Evolutionary conservation across 2,329 filamentous ascomycete species (phyloP), one percentile per base, ranked within the genome.

Genomic region (Shiraia bambusicola): DNA sequence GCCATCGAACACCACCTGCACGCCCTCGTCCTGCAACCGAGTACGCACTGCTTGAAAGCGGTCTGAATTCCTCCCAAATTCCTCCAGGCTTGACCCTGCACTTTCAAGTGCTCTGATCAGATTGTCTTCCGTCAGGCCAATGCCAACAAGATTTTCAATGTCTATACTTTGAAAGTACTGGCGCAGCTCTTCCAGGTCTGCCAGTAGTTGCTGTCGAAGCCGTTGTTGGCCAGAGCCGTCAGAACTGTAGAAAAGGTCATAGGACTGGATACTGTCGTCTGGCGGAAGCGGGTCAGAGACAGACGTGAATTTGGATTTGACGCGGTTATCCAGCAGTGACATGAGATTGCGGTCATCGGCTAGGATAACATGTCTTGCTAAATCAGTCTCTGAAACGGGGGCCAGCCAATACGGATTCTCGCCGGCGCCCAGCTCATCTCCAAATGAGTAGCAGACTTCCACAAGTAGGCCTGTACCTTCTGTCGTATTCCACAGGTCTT

Each of bases 261-360:
- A 65, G 1, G 56, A 61, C 2, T 37, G 28, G 12, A 64, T 43
- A 37, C 58, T 68, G 40, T 80, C 70, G 0, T 77, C 67, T 5
- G 90, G 91, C 14, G 90, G 88, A 11, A 95, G 72, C 1, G 89
- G 89, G 61, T 95, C 91, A 15, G 88, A 93, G 13, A 88, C 81
- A 49, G 86, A 90, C 2, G 65, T 63, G 39, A 55, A 65, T 26
- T 55, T 55, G 10, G 58, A 49, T 39, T 89, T 82, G 55, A 88
- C 78, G 7, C 72, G 69, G 1, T 76, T 75, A 1, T 90, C 88
- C 6, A 93, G 76, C 28, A 86, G 73, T 0, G 80, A 77, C 55
- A 92, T 85, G 15, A 95, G 76, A 1, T 76, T 72, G 1, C 84
- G 86, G 3, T 84, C 81, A 52, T 91, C 87, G 22, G 88, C 86